Evolutionary conservation across 2,329 filamentous ascomycete species (phyloP), one percentile per base, ranked within the genome.

Genomic region (Ampelomyces quisqualis): DNA sequence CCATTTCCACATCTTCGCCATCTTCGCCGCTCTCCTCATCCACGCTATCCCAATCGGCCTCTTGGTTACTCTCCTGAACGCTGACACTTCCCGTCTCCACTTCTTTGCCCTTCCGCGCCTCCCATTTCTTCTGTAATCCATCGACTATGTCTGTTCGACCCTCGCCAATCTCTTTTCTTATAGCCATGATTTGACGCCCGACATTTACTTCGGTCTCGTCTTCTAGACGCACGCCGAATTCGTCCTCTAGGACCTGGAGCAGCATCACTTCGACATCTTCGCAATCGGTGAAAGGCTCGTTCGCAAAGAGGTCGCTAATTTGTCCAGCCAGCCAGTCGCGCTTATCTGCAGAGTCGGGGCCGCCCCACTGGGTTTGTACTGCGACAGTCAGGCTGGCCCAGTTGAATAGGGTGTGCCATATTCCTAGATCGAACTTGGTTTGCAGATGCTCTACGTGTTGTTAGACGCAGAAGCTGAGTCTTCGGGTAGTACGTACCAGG

Each of bases 311-410:
- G 18, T 95, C 88, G 44, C 84, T 85, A 38, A 97, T 77, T 29
- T 86, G 87, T 50, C 90, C 90, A 36, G 88, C 91, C 60, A 98
- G 88, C 91, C 90, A 97, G 77, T 95, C 91, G 60, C 91, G 86
- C 75, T 97, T 97, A 70, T 94, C 89, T 46, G 77, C 69, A 15
- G 83, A 85, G 62, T 89, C 83, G 27, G 88, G 82, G 2, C 91
- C 93, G 58, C 91, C 93, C 86, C 90, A 95, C 71, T 82, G 77
- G 68, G 88, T 89, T 65, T 87, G 80, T 30, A 96, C 88, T 32
- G 93, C 89, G 63, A 95, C 82, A 34, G 85, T 86, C 38, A 98
- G 84, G 21, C 88, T 85, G 6, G 86, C 84, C 93, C 93, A 98
- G 62, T 87, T 80, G 73, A 90, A 83, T 53, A 98, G 81, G 29